phyloP scores from a whole-genome alignment of 345 rosid species.

The Gossypium bickii region DNA sequence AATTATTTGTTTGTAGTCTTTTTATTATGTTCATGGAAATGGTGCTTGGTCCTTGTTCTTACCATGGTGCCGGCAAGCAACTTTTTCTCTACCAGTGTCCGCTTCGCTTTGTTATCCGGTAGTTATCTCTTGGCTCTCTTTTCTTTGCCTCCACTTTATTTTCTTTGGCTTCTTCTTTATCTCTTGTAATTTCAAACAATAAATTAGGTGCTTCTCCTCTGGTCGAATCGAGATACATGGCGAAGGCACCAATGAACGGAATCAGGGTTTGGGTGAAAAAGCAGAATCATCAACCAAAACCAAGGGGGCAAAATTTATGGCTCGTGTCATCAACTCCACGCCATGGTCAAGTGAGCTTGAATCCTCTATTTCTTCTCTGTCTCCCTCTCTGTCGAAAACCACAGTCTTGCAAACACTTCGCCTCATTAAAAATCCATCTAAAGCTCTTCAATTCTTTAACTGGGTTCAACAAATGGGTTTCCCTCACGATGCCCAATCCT shows the following conservation, averaged over 20 bases:
- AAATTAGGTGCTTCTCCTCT: constrained; percentile 20
- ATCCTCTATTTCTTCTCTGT: constrained; percentile 47
- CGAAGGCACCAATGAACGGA: not conserved
- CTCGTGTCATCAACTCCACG: constrained; percentile 43
- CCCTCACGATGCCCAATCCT: constrained; percentile 46
- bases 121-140: not conserved
- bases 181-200: not conserved
- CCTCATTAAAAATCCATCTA: constrained; percentile 43
- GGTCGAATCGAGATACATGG: not conserved
- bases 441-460: constrained; percentile 62
- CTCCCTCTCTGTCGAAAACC: constrained; percentile 50
- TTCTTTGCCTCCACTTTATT: not conserved
- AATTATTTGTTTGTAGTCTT: not conserved
- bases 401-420: constrained; percentile 52
- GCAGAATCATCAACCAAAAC: constrained; percentile 32
- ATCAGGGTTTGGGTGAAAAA: not conserved
- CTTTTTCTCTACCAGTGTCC: not conserved
- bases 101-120: constrained; percentile 10
- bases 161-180: not conserved
- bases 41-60: not conserved
- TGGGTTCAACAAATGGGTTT: constrained; percentile 49
- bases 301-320: constrained; percentile 48
- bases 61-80: not conserved
- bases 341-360: constrained; percentile 60
- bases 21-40: not conserved